These are phyloP conservation scores for Trametes maxima DNA, from an alignment of 768 basidiomycete species.

Conservation along the genomic window DNA sequence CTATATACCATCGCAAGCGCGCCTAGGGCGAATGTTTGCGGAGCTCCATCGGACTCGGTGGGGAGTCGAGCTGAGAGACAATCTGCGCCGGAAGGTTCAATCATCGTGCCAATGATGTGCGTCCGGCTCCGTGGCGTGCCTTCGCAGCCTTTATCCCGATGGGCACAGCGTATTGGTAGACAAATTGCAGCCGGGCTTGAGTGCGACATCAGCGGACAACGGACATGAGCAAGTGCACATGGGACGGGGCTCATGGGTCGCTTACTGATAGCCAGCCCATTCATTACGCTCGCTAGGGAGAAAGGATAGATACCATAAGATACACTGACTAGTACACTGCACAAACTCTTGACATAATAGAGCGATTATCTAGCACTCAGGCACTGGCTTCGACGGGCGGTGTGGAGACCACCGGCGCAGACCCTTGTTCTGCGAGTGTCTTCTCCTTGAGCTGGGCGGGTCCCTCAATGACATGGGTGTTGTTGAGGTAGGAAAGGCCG, in stretches of 20 bases:
- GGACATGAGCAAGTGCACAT: no score
- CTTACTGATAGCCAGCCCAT: no score
- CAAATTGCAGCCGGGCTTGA: not conserved
- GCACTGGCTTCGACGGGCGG: slow-evolving; percentile 16
- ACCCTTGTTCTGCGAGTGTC: slow-evolving; percentile 10
- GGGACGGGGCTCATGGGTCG: no score
- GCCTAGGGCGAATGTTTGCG: slow-evolving; percentile 2
- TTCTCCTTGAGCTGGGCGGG: slow-evolving; percentile 14
- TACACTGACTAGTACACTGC: slow-evolving; percentile 14
- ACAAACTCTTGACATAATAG: not conserved
- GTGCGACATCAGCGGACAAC: no score
- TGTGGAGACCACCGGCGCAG: not conserved
- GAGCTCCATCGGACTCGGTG: slow-evolving; percentile 21
- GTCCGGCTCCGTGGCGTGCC: not conserved
- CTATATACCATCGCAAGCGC: slow-evolving; percentile 10
- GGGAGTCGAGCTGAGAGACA: slow-evolving; percentile 7
- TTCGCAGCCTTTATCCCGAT: not conserved
- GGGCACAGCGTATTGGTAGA: not conserved
- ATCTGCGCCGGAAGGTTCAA: slow-evolving; percentile 1
- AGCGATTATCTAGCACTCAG: not conserved
- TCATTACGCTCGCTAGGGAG: no score
- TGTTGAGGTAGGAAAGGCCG: not conserved
- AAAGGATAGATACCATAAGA: slow-evolving; percentile 9
- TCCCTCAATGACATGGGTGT: not conserved
- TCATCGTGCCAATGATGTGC: not conserved